Evolutionary conservation across 306 rosid genomes (phyloP), one percentile per base, ranked within the genome.

Genomic region (Amphicarpaea edgeworthii): DNA sequence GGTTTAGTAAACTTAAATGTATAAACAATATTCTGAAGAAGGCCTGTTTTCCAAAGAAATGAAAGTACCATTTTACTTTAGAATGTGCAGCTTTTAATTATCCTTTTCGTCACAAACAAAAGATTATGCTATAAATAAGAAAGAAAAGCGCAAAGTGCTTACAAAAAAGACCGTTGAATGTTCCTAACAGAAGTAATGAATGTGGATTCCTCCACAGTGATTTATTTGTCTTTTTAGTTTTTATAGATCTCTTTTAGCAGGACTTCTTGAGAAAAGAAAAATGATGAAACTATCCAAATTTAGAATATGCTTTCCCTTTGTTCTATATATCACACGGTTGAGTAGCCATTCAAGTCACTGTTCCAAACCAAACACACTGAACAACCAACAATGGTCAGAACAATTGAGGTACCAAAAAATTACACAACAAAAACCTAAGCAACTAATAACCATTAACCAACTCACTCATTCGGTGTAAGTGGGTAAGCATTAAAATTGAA

Each of bases 401-500:
- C 28, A 72, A 72, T 72, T 40, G n/a, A 38, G 77, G 67, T 3
- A 23, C 54, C 23, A 54, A 41, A 69, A 58, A 21, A 40, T 24
- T 54, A 54, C 21, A 54, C 0, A 37, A 53, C 6, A 43, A 28
- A 30, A 60, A 7, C 45, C 21, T n/a, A n/a, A 32, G 68, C 68
- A 8, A 46, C 37, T 32, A 21, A 12, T 21, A 63, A 49, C 43
- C 65, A 47, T 62, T 21, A 63, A 49, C 30, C 65, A 47, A 75
- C 54, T 50, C 64, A 38, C 38, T 71, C 64, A 20, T 21, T 49
- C n/a, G 23, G 55, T 60, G 4, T 28, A 28, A 28, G 37, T 3
- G 37, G 5, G 28, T 64, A 28, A 34, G 41, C 84, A 73, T 67
- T 46, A 66, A 73, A 24, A 45, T 80, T 21, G 4, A 73, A 37